phyloP scores from a whole-genome alignment of 257 asterid species.

The Petunia secreta region DNA sequence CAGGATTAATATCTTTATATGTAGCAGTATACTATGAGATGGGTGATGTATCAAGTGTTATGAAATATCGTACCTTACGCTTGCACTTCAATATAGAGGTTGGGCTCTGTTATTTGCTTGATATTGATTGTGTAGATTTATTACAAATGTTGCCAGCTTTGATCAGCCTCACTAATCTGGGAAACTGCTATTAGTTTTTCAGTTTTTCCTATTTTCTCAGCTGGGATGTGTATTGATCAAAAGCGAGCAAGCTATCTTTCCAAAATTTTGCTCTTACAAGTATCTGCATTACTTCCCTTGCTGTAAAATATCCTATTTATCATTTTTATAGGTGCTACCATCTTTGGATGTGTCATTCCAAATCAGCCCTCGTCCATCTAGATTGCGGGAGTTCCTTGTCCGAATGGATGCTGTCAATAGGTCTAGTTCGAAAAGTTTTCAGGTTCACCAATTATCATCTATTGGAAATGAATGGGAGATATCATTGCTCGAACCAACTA shows the following conservation, averaged over 20 bases:
- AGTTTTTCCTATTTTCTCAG: not conserved
- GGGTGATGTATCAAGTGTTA: constrained; percentile 62
- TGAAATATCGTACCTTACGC: constrained; percentile 85
- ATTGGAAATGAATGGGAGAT: constrained; percentile 89
- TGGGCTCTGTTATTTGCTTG: constrained; percentile 30
- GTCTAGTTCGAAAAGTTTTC: constrained; percentile 78
- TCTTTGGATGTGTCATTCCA: constrained; percentile 82
- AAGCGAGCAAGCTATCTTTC: not conserved
- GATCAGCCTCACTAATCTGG: not conserved
- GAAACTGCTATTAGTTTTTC: not conserved
- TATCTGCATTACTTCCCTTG: constrained; percentile 8
- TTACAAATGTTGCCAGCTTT: constrained; percentile 4
- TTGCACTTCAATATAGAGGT: constrained; percentile 84
- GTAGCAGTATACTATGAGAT: constrained; percentile 80
- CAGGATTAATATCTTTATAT: constrained; percentile 74
- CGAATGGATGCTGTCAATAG: constrained; percentile 85
- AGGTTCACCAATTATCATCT: constrained; percentile 85
- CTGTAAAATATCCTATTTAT: constrained; percentile 26
- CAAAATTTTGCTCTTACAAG: constrained; percentile 26
- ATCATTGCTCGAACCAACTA: constrained; percentile 64
- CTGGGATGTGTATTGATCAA: constrained; percentile 12
- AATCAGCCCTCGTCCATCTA: constrained; percentile 77
- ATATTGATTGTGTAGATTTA: constrained; percentile 4
- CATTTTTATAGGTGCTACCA: constrained; percentile 70
- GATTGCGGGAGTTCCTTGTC: constrained; percentile 79